These are phyloP conservation scores for Entomortierella lignicola DNA, from an alignment of 192 early-diverging fungal genomes.

Conservation along the genomic window DNA sequence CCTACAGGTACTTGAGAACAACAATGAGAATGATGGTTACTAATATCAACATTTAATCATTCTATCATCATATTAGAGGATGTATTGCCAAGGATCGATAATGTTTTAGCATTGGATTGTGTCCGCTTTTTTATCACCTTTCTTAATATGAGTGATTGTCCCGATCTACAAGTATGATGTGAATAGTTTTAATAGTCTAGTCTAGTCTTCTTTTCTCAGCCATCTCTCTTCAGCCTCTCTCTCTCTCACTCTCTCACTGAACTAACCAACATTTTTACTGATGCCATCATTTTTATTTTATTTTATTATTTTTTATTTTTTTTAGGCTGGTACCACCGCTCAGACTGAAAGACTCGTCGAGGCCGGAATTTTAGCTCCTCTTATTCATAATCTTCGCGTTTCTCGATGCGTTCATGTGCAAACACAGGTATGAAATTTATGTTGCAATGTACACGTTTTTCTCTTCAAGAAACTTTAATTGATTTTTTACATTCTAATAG, in stretches of 20 bases:
- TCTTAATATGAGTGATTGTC: slow-evolving; percentile 47
- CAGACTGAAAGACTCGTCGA: slow-evolving; percentile 41
- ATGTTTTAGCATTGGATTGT: slow-evolving; percentile 49
- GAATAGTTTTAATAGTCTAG: slow-evolving; percentile 1
- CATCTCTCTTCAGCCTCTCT: too few species aligned
- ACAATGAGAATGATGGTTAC: too few species aligned
- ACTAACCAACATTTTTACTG: too few species aligned
- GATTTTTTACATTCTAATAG: slow-evolving; percentile 1
- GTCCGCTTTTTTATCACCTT: slow-evolving; percentile 43
- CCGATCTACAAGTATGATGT: slow-evolving; percentile 40
- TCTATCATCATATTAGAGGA: slow-evolving; percentile 25
- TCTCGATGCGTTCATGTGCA: slow-evolving; percentile 51
- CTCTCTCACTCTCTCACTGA: too few species aligned
- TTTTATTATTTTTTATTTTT: background rate
- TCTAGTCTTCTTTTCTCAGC: too few species aligned
- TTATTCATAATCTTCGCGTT: slow-evolving; percentile 49
- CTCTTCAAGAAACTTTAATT: too few species aligned
- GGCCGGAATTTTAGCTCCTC: slow-evolving; percentile 37
- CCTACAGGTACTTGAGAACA: too few species aligned
- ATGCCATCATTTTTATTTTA: background rate
- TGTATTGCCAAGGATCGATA: slow-evolving; percentile 50
- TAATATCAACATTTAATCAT: too few species aligned
- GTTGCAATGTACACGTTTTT: background rate
- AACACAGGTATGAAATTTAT: slow-evolving; percentile 23
- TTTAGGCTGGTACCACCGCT: slow-evolving; percentile 43